A percentile compares a stretch with the other conserved stretches of the same genome.
These are phyloP conservation scores for Elsinoe arachidis DNA, from an alignment of 2,329 filamentous ascomycete species.

Conservation along the genomic window DNA sequence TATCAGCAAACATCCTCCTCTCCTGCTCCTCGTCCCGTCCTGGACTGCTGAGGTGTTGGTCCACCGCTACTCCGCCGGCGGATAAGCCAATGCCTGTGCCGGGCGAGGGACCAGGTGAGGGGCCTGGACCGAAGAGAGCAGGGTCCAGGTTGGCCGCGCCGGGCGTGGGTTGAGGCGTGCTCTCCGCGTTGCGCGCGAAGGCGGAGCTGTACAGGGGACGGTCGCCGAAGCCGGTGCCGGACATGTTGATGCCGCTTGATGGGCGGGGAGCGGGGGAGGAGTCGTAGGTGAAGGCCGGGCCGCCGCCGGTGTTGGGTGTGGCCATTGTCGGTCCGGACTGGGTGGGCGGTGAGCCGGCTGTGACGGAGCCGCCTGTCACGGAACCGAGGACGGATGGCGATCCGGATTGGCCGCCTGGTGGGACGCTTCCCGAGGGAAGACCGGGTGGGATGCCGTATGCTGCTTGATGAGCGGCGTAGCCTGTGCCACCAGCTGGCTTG, in stretches of 20 bases:
- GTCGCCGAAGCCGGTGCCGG: slow-evolving; percentile 21
- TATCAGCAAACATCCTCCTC: slow-evolving; percentile 29
- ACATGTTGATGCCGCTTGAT: slow-evolving; percentile 4
- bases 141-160: slow-evolving; percentile 15
- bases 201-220: slow-evolving; percentile 20
- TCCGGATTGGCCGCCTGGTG: background rate
- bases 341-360: background rate
- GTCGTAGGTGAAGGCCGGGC: slow-evolving; percentile 21
- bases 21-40: slow-evolving; percentile 20
- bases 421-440: background rate
- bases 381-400: slow-evolving; percentile 7
- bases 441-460: slow-evolving; percentile 13
- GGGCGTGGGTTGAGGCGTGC: background rate
- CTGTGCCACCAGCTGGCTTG: slow-evolving; percentile 11
- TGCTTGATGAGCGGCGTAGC: slow-evolving; percentile 16
- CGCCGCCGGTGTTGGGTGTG: slow-evolving; percentile 14
- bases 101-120: background rate
- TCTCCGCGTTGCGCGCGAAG: slow-evolving; percentile 6
- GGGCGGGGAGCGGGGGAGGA: slow-evolving; percentile 11
- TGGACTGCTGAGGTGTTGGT: slow-evolving; percentile 24
- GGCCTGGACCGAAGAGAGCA: slow-evolving; percentile 14
- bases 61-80: slow-evolving; percentile 14
- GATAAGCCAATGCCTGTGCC: slow-evolving; percentile 22
- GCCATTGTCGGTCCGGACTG: slow-evolving; percentile 19
- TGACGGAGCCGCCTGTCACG: background rate